Base-by-base conservation (phyloP, 768 basidiomycete species). In the Boletellus ananas region DNA sequence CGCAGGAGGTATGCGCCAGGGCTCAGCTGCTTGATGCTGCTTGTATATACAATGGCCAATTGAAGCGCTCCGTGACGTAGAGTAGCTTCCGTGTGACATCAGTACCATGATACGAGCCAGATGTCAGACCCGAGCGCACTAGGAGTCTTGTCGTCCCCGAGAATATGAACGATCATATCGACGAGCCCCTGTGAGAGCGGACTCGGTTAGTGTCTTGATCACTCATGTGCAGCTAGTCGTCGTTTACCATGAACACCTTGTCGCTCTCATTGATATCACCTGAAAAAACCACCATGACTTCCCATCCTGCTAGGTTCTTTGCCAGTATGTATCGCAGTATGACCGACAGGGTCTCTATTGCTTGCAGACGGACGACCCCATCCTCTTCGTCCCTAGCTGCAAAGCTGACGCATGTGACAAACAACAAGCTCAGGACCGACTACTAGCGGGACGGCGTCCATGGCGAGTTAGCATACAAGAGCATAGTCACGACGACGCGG, bases 1-100 rank as follows among this genome's bases (percentile, higher is more conserved):
- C 83, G 78, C 13, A 87, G 73, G 41, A 87, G 80, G 58, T 86
- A 87, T 8, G 85, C 86, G 10, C 84, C 85, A 0, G 83, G 81
- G 57, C 85, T 88, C 14, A 84, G 72, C 55, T 87, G 75, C 44
- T 72, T 76, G 44, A 84, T 71, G 10, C 80, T 75, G 47, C 83
- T 80, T 60, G 79, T 74, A 56, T 79, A 85, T 34, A 74, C 72
- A 34, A 87, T 64, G 4, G 78, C 78, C 12, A 84, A 70, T 51
- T 81, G 83, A 17, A 86, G 70, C 16, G 68, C 74, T 50, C 74
- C 71, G 58, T 84, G 84, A 12, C 78, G 77, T 11, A 78, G 63
- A 35, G 52, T 57, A 23, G 67, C 84, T 85, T 57, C 16, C 47
- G 16, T 25, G 20, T 9, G 14, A 4, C 8, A 20, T 59, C 40